Percentiles rank a stretch among this genome's conserved stretches.
phyloP scores from a whole-genome alignment of 148 eudicot species.

The Rhododendron williamsianum region DNA sequence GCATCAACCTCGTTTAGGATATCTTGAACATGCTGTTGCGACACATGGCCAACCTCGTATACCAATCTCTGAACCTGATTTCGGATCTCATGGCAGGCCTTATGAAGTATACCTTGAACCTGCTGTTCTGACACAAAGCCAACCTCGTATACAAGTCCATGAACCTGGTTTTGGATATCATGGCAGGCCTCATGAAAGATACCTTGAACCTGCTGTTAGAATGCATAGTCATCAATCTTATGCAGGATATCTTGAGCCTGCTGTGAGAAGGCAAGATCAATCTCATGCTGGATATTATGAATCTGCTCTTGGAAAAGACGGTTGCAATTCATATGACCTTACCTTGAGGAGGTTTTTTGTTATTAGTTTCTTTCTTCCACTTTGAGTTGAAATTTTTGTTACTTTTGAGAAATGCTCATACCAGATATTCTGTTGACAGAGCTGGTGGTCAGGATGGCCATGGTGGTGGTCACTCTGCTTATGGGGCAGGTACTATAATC shows the following conservation, averaged over 20 bases:
- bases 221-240: neutral
- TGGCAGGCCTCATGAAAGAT: conserved; percentile 9
- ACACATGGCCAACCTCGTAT: conserved; percentile 8
- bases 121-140: conserved; percentile 8
- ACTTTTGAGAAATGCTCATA: neutral
- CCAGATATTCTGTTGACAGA: conserved; percentile 8
- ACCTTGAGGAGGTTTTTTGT: conserved; percentile 14
- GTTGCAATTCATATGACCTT: conserved; percentile 7
- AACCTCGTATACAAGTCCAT: conserved; percentile 13
- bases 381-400: neutral
- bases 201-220: conserved; percentile 14
- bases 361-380: neutral
- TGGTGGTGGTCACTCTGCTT: conserved; percentile 8
- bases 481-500: conserved; percentile 5
- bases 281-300: conserved; percentile 12
- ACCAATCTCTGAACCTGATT: conserved; percentile 1
- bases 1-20: conserved; percentile 14
- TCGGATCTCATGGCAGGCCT: neutral
- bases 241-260: conserved; percentile 11
- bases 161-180: conserved; percentile 7
- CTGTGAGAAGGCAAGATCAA: conserved; percentile 6
- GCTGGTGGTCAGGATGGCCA: conserved; percentile 12
- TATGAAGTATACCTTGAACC: conserved; percentile 11
- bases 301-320: conserved; percentile 10
- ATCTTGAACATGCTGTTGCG: conserved; percentile 7